A percentile compares a stretch with the other conserved stretches of the same genome.
Evolutionary conservation across 2,329 filamentous ascomycete genomes (phyloP).

Genomic region (Cercospora sesami): DNA sequence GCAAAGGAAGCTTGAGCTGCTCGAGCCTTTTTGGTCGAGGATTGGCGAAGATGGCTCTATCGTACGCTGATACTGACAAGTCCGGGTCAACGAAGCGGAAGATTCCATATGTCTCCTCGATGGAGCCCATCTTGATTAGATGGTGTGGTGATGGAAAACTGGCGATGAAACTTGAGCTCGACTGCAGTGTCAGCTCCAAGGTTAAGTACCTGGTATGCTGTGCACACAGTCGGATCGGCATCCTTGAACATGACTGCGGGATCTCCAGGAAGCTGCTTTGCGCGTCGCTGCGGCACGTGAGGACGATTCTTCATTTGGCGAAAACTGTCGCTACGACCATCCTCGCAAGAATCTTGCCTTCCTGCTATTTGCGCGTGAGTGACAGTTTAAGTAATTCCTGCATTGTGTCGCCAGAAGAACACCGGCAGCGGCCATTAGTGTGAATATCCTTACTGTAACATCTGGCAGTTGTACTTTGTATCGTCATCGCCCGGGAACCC

Average conservation of each 20-base stretch:
- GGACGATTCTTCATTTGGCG: not conserved
- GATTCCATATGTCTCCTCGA: not conserved
- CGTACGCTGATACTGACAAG: conserved; percentile 17
- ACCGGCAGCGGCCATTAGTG: not conserved
- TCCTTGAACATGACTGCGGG: not conserved
- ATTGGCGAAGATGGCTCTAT: conserved; percentile 21
- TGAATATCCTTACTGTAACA: not conserved
- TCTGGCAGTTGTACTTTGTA: not conserved
- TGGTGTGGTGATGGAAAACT: not conserved
- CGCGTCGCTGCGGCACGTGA: not conserved
- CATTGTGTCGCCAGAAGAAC: not conserved
- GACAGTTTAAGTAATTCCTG: not conserved
- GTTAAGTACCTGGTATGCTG: not conserved
- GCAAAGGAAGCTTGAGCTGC: conserved; percentile 17
- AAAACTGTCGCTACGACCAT: too few relatives aligned
- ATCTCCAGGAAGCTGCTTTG: not conserved
- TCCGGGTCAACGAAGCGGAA: conserved; percentile 27
- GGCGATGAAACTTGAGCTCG: not conserved
- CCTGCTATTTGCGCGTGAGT: not conserved
- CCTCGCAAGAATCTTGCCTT: too few relatives aligned
- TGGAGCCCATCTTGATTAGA: not conserved
- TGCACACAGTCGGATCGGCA: not conserved
- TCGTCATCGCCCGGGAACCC: not conserved
- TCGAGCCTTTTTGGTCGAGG: conserved; percentile 19
- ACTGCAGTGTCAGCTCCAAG: not conserved